Evolutionary conservation across 2,329 filamentous ascomycete species (phyloP).

Genomic region (Fusarium sp.): DNA sequence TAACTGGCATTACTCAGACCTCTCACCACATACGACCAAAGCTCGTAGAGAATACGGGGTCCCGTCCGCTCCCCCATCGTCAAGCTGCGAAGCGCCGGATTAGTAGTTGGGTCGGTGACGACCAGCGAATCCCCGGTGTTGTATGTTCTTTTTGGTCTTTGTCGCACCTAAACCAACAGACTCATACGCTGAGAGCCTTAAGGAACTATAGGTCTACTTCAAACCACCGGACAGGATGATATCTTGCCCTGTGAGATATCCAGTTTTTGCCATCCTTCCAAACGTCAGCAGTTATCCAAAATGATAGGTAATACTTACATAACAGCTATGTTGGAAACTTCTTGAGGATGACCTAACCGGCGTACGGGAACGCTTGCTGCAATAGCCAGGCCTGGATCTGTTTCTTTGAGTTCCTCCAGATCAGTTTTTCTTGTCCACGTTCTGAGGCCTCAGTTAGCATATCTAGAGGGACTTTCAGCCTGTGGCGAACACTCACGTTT

Average conservation of each 20-base stretch:
- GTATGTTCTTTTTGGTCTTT: conserved; percentile 3
- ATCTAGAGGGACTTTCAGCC: rapidly evolving
- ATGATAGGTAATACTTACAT: conserved; percentile 33
- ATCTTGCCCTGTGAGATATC: conserved; percentile 24
- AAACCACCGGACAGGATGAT: conserved; percentile 20
- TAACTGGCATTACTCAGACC: too few relatives aligned
- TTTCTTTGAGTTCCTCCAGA: conserved; percentile 42
- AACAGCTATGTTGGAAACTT: conserved; percentile 48
- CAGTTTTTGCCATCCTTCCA: conserved; percentile 25
- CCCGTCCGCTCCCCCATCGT: conserved; percentile 15
- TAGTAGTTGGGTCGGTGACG: conserved; percentile 14
- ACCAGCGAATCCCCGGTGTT: conserved; percentile 20
- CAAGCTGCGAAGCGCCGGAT: conserved; percentile 9
- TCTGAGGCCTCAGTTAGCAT: conserved; percentile 10
- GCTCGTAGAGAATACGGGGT: conserved; percentile 17
- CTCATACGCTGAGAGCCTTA: rapidly evolving
- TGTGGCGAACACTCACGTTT: conserved; percentile 31
- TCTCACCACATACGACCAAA: conserved; percentile 4
- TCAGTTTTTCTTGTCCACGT: conserved; percentile 46
- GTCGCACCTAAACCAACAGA: rapidly evolving
- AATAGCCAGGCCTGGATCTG: conserved; percentile 49
- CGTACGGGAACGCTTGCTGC: conserved; percentile 47
- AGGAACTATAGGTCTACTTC: neutral
- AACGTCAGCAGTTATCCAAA: neutral
- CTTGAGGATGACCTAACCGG: conserved; percentile 46